Percentiles rank a stretch among this genome's conserved stretches.
phyloP scores from a whole-genome alignment of 2,329 filamentous ascomycete species.

The Capronia epimyces region DNA sequence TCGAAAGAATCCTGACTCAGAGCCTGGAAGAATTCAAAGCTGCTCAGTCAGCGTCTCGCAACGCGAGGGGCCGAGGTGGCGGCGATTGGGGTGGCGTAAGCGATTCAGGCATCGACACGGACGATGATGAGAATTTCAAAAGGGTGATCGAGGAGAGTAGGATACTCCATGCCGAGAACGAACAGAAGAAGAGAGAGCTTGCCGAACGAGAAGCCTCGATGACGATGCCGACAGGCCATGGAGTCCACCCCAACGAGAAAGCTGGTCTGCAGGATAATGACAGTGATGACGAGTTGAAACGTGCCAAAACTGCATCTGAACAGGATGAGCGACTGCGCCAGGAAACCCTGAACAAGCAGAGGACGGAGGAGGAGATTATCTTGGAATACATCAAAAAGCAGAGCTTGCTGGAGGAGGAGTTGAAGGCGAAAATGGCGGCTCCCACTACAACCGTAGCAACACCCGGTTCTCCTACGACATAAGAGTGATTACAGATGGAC shows the following conservation, averaged over 20 bases:
- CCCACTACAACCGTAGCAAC: background rate
- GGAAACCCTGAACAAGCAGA: conserved; percentile 34
- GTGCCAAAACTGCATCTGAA: conserved; percentile 47
- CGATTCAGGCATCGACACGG: conserved; percentile 31
- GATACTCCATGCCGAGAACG: conserved; percentile 20
- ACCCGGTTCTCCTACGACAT: background rate
- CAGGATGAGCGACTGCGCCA: conserved; percentile 42
- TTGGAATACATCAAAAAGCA: conserved; percentile 74
- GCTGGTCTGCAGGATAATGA: conserved; percentile 31
- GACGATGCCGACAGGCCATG: conserved; percentile 23
- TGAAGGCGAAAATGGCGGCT: conserved; percentile 20
- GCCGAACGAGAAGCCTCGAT: conserved; percentile 3
- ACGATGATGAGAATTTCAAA: conserved; percentile 36
- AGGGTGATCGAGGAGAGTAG: conserved; percentile 36
- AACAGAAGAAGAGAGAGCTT: conserved; percentile 15
- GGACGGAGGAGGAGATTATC: conserved; percentile 65
- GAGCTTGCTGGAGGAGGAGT: conserved; percentile 63
- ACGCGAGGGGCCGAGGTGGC: background rate
- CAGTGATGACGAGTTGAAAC: conserved; percentile 44
- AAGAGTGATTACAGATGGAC: background rate
- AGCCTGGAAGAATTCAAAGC: conserved; percentile 39
- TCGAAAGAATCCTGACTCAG: conserved; percentile 43
- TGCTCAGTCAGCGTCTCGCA: background rate
- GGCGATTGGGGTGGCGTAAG: conserved; percentile 19
- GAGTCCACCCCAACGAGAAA: conserved; percentile 27